Evolutionary conservation across 352 stramenopile species (phyloP).

Genomic region (Pythium phragmitis): DNA sequence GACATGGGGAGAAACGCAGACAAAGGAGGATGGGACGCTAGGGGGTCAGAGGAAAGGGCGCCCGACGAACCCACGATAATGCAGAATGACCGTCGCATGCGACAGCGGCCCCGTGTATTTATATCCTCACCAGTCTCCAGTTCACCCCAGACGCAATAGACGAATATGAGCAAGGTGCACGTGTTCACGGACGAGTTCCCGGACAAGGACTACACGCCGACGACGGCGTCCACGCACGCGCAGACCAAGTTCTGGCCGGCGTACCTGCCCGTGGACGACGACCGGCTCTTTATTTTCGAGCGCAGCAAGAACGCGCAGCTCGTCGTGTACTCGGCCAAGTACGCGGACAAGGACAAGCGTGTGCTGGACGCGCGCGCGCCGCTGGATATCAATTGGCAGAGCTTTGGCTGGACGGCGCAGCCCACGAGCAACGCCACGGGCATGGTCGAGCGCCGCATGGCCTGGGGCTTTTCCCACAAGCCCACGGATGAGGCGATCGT

Average conservation of each 20-base stretch:
- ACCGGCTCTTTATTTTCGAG: constrained; percentile 74
- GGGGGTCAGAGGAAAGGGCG: too few species aligned
- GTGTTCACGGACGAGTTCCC: constrained; percentile 74
- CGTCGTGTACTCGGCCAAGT: constrained; percentile 75
- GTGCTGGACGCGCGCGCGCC: constrained; percentile 61
- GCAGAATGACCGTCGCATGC: not conserved
- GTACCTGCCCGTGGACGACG: constrained; percentile 57
- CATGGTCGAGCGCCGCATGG: constrained; percentile 63
- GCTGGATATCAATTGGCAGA: constrained; percentile 83
- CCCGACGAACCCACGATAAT: constrained; percentile 6
- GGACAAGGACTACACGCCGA: constrained; percentile 64
- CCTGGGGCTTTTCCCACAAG: constrained; percentile 74
- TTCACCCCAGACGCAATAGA: not conserved
- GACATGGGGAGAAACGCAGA: constrained; percentile 8
- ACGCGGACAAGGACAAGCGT: constrained; percentile 44
- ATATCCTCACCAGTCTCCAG: constrained; percentile 3
- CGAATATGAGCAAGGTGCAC: constrained; percentile 26
- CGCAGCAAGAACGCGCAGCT: constrained; percentile 82
- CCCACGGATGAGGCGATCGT: constrained; percentile 9
- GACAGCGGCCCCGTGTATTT: not conserved
- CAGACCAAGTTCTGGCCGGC: constrained; percentile 69
- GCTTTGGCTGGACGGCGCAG: constrained; percentile 70
- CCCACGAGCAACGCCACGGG: constrained; percentile 65
- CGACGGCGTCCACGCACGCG: constrained; percentile 49
- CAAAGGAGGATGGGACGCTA: not conserved